Evolutionary conservation across 2,329 filamentous ascomycete genomes (phyloP), one percentile per base, ranked within the genome.

Genomic region (Fusarium armeniacum): DNA sequence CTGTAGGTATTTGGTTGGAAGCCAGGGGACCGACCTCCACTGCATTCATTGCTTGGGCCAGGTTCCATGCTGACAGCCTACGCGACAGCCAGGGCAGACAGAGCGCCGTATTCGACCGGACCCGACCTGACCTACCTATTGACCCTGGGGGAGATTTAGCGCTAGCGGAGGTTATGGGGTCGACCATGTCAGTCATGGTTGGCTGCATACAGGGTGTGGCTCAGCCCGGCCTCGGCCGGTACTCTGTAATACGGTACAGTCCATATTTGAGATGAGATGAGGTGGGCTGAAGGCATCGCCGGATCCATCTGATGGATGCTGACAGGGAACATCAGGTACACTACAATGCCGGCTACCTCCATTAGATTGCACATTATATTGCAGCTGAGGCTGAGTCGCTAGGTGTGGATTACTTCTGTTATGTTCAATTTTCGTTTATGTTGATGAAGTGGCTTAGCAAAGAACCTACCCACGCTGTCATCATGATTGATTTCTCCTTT

Each of bases 301-400:
- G 61, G 61, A 40, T 65, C 54, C 61, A 65, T 65, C 40, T 47
- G 30, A 54, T 55, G 58, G 47, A 63, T 57, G 58, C 50, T 58
- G 49, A 55, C 59, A 62, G 46, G 35, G 45, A 46, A 57, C 36
- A 40, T 8, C n/a, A 36, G 32, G 26, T 51, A 13, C 45, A 22
- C 44, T 62, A 38, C 9, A 62, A 61, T 53, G 32, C 38, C 47
- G 47, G 58, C 40, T 40, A 55, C 50, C 49, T 30, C 35, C 49
- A 52, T 52, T 40, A 52, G 49, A 30, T 52, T 52, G 49, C 35
- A 40, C n/a, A 52, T 52, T 43, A 32, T 33, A 41, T 43, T 41
- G 49, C 40, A 65, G 53, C 41, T 54, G 62, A 65, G 62, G 62
- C 62, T 65, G 62, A 65, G 62, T 49, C 35, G 35, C 40, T 20